Conservation (phyloP, 2,329 filamentous ascomycete genomes). For the Fusarium sp. region DNA sequence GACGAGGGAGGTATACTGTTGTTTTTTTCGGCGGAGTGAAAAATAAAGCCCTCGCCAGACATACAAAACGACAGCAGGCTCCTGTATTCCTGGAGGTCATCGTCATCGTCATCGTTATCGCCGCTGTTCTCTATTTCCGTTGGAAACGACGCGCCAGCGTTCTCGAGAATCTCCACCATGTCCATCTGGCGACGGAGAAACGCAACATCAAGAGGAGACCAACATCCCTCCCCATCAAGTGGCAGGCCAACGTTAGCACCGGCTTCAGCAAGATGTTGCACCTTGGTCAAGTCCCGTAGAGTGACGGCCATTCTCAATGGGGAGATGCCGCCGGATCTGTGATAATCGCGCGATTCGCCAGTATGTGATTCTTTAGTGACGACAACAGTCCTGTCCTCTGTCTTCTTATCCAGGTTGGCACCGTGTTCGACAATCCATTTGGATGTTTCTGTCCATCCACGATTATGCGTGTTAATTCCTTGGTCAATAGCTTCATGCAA, state of each 20-base stretch:
- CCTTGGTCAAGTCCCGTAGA: not conserved
- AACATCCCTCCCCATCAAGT: not conserved
- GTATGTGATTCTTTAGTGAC: not conserved
- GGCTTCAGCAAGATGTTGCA: not conserved
- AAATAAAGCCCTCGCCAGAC: too few species aligned
- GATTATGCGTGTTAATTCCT: not conserved
- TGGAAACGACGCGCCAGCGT: not conserved
- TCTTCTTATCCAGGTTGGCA: not conserved
- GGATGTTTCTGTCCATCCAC: not conserved
- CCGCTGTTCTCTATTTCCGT: not conserved
- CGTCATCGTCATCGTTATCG: too few species aligned
- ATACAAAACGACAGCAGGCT: not conserved
- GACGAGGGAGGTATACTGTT: not conserved
- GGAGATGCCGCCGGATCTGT: not conserved
- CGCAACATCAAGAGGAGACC: not conserved
- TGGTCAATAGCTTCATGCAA: not conserved
- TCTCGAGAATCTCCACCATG: not conserved
- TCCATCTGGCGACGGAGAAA: not conserved
- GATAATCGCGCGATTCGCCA: not conserved
- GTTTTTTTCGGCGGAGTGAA: not conserved
- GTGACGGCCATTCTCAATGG: not conserved
- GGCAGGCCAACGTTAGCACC: not conserved
- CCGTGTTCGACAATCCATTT: not conserved
- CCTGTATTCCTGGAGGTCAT: not conserved
- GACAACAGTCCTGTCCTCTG: not conserved